phyloP scores from a whole-genome alignment of 352 stramenopile species.

The Pythium insidiosum region DNA sequence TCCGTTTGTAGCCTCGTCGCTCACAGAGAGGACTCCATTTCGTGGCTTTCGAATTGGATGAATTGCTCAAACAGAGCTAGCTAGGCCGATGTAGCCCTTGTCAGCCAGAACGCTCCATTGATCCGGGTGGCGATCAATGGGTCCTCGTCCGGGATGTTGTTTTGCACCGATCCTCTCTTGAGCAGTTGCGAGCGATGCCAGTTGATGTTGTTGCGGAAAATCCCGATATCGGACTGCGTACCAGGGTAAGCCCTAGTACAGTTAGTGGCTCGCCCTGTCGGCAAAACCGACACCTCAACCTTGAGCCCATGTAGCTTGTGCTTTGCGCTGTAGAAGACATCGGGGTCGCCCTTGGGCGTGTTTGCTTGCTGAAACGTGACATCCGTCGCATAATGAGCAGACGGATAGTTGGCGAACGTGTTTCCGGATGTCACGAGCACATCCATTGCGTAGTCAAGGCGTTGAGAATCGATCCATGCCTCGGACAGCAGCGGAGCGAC shows the following conservation, averaged over 20 bases:
- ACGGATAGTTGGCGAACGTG: slow-evolving; percentile 7
- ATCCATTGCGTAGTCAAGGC: not conserved
- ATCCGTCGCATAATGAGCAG: slow-evolving; percentile 9
- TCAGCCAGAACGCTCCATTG: slow-evolving; percentile 5
- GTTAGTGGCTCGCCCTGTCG: slow-evolving; percentile 7
- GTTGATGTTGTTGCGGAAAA: slow-evolving; percentile 4
- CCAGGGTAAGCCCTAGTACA: slow-evolving; percentile 2
- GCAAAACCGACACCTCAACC: slow-evolving; percentile 13
- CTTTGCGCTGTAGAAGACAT: slow-evolving; percentile 11
- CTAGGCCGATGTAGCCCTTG: slow-evolving; percentile 9
- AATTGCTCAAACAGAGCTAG: not conserved
- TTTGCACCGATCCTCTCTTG: not conserved
- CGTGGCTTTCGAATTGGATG: slow-evolving; percentile 2
- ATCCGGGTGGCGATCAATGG: not conserved
- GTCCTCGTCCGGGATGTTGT: not conserved
- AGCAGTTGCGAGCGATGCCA: not conserved
- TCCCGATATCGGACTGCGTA: not conserved
- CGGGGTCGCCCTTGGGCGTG: not conserved
- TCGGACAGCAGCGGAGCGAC: not conserved
- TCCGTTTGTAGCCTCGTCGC: not conserved
- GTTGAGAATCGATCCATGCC: not conserved
- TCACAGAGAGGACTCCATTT: not conserved
- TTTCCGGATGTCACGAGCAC: not conserved
- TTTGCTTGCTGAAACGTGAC: slow-evolving; percentile 16
- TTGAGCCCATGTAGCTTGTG: slow-evolving; percentile 13